Evolutionary conservation across 2,329 filamentous ascomycete genomes (phyloP).

Genomic region (Pseudogymnoascus verrucosus): DNA sequence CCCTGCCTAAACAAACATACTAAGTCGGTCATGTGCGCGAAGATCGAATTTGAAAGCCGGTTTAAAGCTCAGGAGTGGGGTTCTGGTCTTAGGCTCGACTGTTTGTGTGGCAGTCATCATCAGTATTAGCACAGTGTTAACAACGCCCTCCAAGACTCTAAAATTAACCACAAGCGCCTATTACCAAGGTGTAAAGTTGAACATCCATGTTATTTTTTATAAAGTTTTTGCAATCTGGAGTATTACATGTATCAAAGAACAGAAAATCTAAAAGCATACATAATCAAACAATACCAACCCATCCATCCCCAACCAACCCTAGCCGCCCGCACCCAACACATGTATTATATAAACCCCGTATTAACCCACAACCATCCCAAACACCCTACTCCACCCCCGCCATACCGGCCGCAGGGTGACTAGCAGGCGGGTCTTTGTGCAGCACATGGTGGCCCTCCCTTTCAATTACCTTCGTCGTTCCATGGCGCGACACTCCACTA

Average conservation of each 20-base stretch:
- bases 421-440: conserved; percentile 22
- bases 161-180: not conserved
- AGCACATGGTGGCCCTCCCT: conserved; percentile 17
- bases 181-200: not conserved
- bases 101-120: not conserved
- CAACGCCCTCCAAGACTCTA: not conserved
- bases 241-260: not conserved
- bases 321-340: not conserved
- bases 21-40: not conserved
- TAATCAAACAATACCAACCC: not conserved
- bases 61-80: not conserved
- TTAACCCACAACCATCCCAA: not conserved
- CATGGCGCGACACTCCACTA: not conserved
- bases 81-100: not conserved
- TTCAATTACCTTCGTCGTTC: not conserved
- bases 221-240: not conserved
- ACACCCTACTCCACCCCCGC: not conserved
- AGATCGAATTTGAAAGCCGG: not conserved
- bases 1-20: conserved; percentile 9
- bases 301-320: not conserved
- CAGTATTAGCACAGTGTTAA: not conserved
- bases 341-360: not conserved
- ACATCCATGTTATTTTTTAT: conserved; percentile 5
- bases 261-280: not conserved
- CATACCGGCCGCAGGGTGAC: conserved; percentile 16